These are phyloP conservation scores for Ogataea neopini DNA, from an alignment of 805 yeast genomes.

Conservation along the genomic window DNA sequence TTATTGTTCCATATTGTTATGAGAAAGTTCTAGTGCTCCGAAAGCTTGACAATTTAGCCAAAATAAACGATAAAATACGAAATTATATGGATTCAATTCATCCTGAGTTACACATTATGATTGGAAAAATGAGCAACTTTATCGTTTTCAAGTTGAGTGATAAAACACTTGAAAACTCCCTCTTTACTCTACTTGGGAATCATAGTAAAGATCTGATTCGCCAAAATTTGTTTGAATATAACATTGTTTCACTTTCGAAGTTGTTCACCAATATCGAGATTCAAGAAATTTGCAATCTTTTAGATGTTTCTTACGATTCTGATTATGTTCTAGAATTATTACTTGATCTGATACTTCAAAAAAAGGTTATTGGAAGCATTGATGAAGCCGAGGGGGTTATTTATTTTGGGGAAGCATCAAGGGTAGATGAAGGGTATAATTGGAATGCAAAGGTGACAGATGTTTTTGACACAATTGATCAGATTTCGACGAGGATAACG, in stretches of 20 bases:
- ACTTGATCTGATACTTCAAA: conserved; percentile 22
- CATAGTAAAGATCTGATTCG: background rate
- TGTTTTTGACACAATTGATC: conserved; percentile 14
- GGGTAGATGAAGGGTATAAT: background rate
- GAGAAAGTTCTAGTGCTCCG: conserved; percentile 13
- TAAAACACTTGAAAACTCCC: background rate
- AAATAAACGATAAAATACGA: background rate
- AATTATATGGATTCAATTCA: background rate
- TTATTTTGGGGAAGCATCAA: conserved; percentile 14
- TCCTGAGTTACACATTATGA: background rate
- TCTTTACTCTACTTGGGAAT: background rate
- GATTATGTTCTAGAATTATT: conserved; percentile 19
- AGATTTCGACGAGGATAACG: conserved; percentile 10
- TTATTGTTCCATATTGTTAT: conserved; percentile 18
- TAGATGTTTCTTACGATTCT: conserved; percentile 13
- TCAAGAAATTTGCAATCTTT: conserved; percentile 13
- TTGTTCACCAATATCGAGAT: conserved; percentile 23
- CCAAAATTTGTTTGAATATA: conserved; percentile 22
- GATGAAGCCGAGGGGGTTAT: conserved; percentile 26
- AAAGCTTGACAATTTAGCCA: background rate
- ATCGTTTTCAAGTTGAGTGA: background rate
- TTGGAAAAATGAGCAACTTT: conserved; percentile 1
- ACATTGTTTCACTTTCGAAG: conserved; percentile 25
- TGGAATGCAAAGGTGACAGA: conserved; percentile 14
- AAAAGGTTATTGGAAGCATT: conserved; percentile 26